These are phyloP conservation scores for Globomyces pollinis-pini DNA, from an alignment of 192 early-diverging fungal genomes.

Conservation along the genomic window DNA sequence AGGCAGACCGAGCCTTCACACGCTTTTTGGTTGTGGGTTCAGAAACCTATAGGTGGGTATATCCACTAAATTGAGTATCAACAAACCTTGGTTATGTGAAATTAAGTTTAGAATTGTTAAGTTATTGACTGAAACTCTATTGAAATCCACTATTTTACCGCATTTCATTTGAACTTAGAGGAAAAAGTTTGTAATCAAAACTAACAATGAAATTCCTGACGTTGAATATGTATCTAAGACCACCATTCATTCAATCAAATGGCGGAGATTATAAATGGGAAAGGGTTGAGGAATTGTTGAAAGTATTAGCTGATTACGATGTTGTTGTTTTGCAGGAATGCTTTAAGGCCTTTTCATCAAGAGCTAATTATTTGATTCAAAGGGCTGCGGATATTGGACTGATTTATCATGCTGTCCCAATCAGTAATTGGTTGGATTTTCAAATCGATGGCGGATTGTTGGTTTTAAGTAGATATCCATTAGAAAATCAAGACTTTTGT, in stretches of 20 bases:
- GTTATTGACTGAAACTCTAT: too few species aligned
- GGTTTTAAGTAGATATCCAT: not conserved
- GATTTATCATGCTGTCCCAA: not conserved
- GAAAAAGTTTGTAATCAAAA: too few species aligned
- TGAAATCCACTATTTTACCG: too few species aligned
- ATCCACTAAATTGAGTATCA: too few species aligned
- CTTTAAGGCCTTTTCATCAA: not conserved
- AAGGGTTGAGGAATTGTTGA: not conserved
- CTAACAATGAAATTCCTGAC: slow-evolving; percentile 1
- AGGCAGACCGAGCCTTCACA: too few species aligned
- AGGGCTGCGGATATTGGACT: not conserved
- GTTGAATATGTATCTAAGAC: not conserved
- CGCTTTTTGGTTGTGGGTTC: too few species aligned
- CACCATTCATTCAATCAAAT: not conserved
- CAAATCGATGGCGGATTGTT: not conserved
- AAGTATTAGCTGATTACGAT: not conserved
- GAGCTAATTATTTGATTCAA: not conserved
- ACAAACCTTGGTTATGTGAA: too few species aligned
- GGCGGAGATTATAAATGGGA: not conserved
- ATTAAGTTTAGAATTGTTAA: too few species aligned
- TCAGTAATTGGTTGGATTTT: not conserved
- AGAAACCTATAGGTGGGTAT: too few species aligned
- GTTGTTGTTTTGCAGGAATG: not conserved
- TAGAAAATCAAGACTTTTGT: not conserved
- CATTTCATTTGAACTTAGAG: too few species aligned